These are phyloP conservation scores for Cladobotryum protrusum DNA, from an alignment of 2,329 filamentous ascomycete genomes.

Conservation along the genomic window DNA sequence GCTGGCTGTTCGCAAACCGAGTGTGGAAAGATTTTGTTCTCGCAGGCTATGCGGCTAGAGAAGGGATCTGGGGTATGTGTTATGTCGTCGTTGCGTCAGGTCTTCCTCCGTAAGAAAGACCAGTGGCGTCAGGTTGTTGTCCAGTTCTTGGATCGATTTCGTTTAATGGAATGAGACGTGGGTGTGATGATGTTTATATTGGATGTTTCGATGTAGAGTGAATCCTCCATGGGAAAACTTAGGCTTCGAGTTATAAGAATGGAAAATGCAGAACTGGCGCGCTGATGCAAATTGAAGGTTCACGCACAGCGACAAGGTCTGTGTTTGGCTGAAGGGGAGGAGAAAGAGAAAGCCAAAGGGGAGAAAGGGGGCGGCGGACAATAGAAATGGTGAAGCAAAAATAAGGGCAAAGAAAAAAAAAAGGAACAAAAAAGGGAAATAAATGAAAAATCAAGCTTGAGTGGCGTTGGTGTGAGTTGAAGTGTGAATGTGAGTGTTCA, in stretches of 20 bases:
- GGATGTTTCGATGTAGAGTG: slow-evolving; percentile 4
- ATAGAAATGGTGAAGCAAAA: not conserved
- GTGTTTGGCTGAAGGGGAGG: not conserved
- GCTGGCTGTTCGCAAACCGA: too few species aligned
- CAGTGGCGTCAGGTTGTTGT: slow-evolving; percentile 9
- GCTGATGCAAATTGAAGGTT: not conserved
- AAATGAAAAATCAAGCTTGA: not conserved
- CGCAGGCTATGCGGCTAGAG: too few species aligned
- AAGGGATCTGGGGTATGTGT: too few species aligned
- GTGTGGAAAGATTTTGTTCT: too few species aligned
- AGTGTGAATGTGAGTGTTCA: too few species aligned
- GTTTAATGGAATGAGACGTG: slow-evolving; percentile 2
- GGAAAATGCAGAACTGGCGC: not conserved
- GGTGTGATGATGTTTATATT: not conserved
- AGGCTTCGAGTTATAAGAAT: not conserved
- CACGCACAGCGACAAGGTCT: not conserved
- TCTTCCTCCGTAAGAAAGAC: not conserved
- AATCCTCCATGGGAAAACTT: slow-evolving; percentile 12
- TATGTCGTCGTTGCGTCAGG: not conserved
- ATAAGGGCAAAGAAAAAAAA: not conserved
- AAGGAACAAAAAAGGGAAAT: not conserved
- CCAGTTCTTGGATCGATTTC: slow-evolving; percentile 3
- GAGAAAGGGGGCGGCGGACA: not conserved
- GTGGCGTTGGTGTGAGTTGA: not conserved
- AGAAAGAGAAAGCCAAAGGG: not conserved